phyloP scores from a whole-genome alignment of 305 asterid genomes.

The Solanum hybrid region DNA sequence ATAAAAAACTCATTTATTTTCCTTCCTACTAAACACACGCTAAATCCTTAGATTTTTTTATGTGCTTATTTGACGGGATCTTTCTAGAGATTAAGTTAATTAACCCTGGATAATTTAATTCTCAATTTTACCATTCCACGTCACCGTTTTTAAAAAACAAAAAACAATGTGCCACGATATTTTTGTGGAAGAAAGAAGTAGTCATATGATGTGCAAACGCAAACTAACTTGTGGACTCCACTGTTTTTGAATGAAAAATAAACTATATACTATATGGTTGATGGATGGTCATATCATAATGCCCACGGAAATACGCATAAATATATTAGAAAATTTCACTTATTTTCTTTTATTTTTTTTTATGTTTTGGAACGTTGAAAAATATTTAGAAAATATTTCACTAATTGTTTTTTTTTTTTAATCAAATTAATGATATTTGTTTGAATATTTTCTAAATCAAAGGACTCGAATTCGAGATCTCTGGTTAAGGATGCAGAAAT shows the following conservation, averaged over 20 bases:
- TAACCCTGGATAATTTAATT: background rate
- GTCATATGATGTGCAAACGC: background rate
- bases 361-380: background rate
- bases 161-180: background rate
- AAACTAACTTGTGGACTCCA: background rate
- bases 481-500: no score
- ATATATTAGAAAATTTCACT: background rate
- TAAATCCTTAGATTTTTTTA: background rate
- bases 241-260: background rate
- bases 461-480: no score
- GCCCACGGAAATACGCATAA: background rate
- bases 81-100: background rate
- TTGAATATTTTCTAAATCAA: no score
- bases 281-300: background rate
- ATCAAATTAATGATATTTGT: no score
- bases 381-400: no score
- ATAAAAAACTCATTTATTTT: background rate
- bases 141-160: background rate
- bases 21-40: background rate
- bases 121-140: background rate
- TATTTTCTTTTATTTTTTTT: background rate
- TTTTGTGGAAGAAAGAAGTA: background rate
- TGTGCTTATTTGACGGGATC: background rate
- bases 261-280: background rate
- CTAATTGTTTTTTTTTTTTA: no score